Evolutionary conservation across 768 basidiomycete genomes (phyloP).

Genomic region (Lentinula sp.): DNA sequence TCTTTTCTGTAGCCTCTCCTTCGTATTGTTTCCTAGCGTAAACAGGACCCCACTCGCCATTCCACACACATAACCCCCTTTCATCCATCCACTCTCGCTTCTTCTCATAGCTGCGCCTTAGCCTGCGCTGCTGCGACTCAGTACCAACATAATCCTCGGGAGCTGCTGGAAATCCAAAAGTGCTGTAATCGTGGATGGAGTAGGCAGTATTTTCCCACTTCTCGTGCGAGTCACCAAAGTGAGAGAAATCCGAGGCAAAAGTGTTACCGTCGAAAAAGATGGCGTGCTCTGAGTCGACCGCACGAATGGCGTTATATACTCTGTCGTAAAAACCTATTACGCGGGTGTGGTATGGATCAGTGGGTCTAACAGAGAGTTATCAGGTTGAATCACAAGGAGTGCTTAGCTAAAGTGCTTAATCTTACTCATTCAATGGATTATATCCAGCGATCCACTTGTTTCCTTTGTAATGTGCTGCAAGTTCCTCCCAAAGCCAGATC

Average conservation of each 20-base stretch:
- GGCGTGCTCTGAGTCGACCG: slow-evolving; percentile 61
- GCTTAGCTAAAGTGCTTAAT: too few species aligned
- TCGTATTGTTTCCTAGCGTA: slow-evolving; percentile 39
- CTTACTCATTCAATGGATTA: slow-evolving; percentile 73
- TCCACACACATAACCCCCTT: slow-evolving; percentile 39
- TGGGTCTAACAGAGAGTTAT: slow-evolving; percentile 24
- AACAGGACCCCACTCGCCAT: slow-evolving; percentile 62
- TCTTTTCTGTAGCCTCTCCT: slow-evolving; percentile 35
- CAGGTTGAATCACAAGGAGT: neutral
- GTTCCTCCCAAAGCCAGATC: slow-evolving; percentile 71
- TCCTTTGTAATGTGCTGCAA: slow-evolving; percentile 68
- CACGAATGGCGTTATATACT: slow-evolving; percentile 64
- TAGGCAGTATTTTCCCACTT: slow-evolving; percentile 70
- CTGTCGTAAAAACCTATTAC: slow-evolving; percentile 64
- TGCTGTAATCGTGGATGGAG: slow-evolving; percentile 72
- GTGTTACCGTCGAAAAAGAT: slow-evolving; percentile 85
- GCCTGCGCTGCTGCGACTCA: slow-evolving; percentile 43
- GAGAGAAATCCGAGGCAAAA: slow-evolving; percentile 73
- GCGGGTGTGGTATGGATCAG: slow-evolving; percentile 61
- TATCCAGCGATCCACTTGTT: slow-evolving; percentile 86
- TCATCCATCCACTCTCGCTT: slow-evolving; percentile 61
- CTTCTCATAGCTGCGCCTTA: slow-evolving; percentile 58
- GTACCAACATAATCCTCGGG: slow-evolving; percentile 48
- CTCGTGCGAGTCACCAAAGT: slow-evolving; percentile 57
- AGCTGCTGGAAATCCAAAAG: slow-evolving; percentile 65